These are phyloP conservation scores for Samsoniella hepiali DNA, from an alignment of 2,329 filamentous ascomycete genomes.

Conservation along the genomic window DNA sequence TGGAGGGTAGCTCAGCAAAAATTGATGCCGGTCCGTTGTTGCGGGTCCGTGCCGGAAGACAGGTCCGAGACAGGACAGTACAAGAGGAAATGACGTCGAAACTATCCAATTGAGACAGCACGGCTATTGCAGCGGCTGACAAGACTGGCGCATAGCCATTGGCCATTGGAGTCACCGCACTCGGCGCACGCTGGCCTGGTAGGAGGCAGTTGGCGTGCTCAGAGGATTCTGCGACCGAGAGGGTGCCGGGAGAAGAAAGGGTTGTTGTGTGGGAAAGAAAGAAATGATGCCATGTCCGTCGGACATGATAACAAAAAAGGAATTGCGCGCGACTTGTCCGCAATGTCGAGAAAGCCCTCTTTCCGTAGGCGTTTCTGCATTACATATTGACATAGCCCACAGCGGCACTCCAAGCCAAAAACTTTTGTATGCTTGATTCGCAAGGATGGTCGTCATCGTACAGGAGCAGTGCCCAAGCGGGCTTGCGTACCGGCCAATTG, in stretches of 20 bases:
- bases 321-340: slow-evolving; percentile 15
- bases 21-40: background rate
- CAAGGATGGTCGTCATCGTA: slow-evolving; percentile 10
- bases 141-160: background rate
- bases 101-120: background rate
- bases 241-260: background rate
- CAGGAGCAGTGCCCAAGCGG: slow-evolving; percentile 1
- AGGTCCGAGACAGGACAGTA: background rate
- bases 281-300: background rate
- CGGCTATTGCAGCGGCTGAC: background rate
- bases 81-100: background rate
- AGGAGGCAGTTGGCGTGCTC: background rate
- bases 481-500: background rate
- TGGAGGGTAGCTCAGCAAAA: background rate
- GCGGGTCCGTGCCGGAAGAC: background rate
- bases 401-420: slow-evolving; percentile 16
- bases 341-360: slow-evolving; percentile 18
- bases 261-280: background rate
- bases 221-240: background rate
- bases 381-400: slow-evolving; percentile 18
- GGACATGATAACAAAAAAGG: slow-evolving; percentile 7
- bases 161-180: background rate
- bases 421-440: slow-evolving; percentile 12
- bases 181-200: background rate
- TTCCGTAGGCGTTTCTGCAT: slow-evolving; percentile 15